These are phyloP conservation scores for Ceratobasidium theobromae DNA, from an alignment of 1,284 basidiomycete species.

Conservation along the genomic window DNA sequence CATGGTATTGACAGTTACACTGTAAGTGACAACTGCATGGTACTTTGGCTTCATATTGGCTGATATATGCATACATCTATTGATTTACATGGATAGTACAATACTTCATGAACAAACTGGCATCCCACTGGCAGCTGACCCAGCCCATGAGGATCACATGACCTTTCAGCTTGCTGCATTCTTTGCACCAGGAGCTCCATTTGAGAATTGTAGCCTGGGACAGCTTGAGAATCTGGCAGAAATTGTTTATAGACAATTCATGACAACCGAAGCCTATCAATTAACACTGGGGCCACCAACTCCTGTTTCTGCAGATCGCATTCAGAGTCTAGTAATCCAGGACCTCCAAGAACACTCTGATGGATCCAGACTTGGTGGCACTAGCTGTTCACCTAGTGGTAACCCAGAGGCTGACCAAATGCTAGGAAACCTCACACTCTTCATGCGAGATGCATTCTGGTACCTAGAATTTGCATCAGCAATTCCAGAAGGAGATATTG, in stretches of 20 bases:
- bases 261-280: background rate
- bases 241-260: constrained; percentile 41
- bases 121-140: too few relatives aligned
- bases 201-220: background rate
- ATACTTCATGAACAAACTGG: too few relatives aligned
- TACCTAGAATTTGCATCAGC: constrained; percentile 45
- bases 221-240: constrained; percentile 38
- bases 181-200: background rate
- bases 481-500: constrained; percentile 45
- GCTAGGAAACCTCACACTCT: constrained; percentile 45
- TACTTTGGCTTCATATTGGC: too few relatives aligned
- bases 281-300: background rate
- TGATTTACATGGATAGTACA: too few relatives aligned
- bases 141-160: too few relatives aligned
- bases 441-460: constrained; percentile 46
- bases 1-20: background rate
- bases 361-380: too few relatives aligned
- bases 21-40: too few relatives aligned
- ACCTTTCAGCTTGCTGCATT: background rate
- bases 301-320: too few relatives aligned
- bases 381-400: too few relatives aligned
- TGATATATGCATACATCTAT: too few relatives aligned
- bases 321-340: too few relatives aligned
- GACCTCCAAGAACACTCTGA: too few relatives aligned
- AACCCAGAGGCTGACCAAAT: background rate